These are phyloP conservation scores for Meripilus lineatus DNA, from an alignment of 1,284 basidiomycete genomes.

Conservation along the genomic window DNA sequence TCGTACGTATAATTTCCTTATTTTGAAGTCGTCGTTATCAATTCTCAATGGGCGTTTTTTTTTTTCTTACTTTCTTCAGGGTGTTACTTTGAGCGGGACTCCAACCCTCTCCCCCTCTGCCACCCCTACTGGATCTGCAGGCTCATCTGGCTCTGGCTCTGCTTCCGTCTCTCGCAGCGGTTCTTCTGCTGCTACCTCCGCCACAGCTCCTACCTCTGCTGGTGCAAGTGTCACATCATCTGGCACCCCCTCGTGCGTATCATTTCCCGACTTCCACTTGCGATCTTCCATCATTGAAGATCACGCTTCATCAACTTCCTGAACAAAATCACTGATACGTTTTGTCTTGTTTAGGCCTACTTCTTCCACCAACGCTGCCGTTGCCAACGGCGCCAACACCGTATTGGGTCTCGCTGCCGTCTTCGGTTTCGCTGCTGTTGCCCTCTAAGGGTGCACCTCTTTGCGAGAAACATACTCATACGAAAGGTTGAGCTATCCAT, in stretches of 20 bases:
- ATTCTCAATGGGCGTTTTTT: not conserved
- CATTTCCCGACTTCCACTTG: not conserved
- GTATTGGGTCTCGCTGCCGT: conserved; percentile 36
- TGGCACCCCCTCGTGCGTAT: conserved; percentile 6
- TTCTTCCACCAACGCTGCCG: conserved; percentile 24
- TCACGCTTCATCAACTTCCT: not conserved
- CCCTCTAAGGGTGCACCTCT: conserved; percentile 27
- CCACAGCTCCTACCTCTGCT: conserved; percentile 6
- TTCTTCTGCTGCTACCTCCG: conserved; percentile 3
- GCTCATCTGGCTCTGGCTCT: conserved; percentile 1
- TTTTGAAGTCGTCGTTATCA: not conserved
- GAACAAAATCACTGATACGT: not conserved
- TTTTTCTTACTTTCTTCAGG: conserved; percentile 26
- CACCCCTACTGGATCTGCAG: conserved; percentile 10
- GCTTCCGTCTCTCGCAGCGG: conserved; percentile 3
- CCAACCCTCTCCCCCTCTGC: conserved; percentile 12
- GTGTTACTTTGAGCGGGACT: conserved; percentile 41
- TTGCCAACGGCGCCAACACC: conserved; percentile 29
- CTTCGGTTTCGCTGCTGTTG: conserved; percentile 33
- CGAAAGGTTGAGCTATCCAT: no score
- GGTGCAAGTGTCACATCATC: conserved; percentile 4
- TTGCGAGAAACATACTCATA: not conserved
- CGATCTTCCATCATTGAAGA: not conserved
- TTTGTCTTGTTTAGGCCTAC: conserved; percentile 11
- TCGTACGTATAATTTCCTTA: conserved; percentile 36